These are phyloP conservation scores for Zea luxurians DNA, from an alignment of 176 grass and related monocot genomes.

Conservation along the genomic window DNA sequence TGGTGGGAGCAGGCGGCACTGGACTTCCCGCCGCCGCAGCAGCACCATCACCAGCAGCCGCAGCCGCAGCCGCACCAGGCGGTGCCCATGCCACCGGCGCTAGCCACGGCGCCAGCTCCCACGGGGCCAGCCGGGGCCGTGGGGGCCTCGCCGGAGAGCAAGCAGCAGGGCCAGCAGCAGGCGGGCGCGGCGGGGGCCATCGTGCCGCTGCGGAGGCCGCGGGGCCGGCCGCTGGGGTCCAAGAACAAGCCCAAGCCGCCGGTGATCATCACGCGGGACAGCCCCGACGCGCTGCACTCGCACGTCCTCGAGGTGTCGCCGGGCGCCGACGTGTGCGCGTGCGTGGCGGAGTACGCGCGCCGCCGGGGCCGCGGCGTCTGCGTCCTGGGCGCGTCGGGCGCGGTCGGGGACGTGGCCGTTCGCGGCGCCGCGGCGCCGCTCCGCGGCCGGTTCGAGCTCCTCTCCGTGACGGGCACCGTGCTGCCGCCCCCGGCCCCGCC, in stretches of 20 bases:
- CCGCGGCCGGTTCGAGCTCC: conserved; percentile 40
- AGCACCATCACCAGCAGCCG: conserved; percentile 4
- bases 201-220: conserved; percentile 52
- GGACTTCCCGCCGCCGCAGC: conserved; percentile 47
- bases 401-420: conserved; percentile 52
- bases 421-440: conserved; percentile 35
- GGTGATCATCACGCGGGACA: conserved; percentile 67
- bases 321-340: conserved; percentile 49
- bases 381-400: conserved; percentile 53
- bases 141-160: not conserved
- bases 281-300: conserved; percentile 65
- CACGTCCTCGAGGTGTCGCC: conserved; percentile 56
- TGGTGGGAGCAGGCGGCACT: conserved; percentile 55
- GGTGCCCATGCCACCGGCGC: not conserved
- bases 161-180: not conserved
- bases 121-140: not conserved
- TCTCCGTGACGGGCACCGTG: conserved; percentile 51
- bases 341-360: conserved; percentile 70
- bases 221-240: conserved; percentile 53
- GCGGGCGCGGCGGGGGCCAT: conserved; percentile 39
- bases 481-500: conserved; percentile 53
- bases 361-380: conserved; percentile 55
- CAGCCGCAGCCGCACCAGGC: conserved; percentile 2
- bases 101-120: not conserved
- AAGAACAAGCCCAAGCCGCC: conserved; percentile 81